Evolutionary conservation across 192 early-diverging fungal genomes (phyloP), one percentile per base, ranked within the genome.

Genomic region (Gryganskiella cystojenkinii): DNA sequence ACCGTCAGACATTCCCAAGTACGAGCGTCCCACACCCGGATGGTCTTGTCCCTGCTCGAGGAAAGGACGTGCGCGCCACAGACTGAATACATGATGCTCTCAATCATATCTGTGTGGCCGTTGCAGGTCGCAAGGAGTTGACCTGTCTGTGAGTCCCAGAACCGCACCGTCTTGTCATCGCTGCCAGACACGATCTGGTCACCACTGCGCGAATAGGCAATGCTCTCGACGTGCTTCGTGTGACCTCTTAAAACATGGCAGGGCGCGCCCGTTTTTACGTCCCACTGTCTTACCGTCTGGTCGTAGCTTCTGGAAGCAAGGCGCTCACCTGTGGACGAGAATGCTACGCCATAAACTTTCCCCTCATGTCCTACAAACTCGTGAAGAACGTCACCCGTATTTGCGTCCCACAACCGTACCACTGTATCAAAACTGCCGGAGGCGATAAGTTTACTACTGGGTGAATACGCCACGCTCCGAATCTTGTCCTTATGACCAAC

Each of bases 141-240:
- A 33, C 27, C 34, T n/a, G 43, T 17, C 24, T 46, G 14, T 3
- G 27, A 9, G 19, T 62, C 47, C 61, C 61, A 62, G 2, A 49
- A n/a, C 51, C 62, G 34, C 9, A 64, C 20, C 28, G 51, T 54
- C 9, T 24, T 27, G 34, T 54, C 51, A 2, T 1, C 15, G 17
- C 51, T 43, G 2, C 22, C 24, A 9, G 51, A 54, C 2, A 31
- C 51, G 4, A 64, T 42, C 11, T 42, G 51, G 15, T 24, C 19
- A 3, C 62, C 62, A 20, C 14, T 52, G 40, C 50, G 35, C n/a
- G 62, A 64, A 35, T 30, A 64, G 11, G 50, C 37, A 10, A 52
- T 14, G 24, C 35, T 42, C 11, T 28, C 17, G 4, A 64, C 20
- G 10, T 24, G 10, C 14, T 40, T 4, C n/a, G 2, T 42, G 45